Conservation (phyloP, 2,329 filamentous ascomycete genomes). For the Fusarium sp. region DNA sequence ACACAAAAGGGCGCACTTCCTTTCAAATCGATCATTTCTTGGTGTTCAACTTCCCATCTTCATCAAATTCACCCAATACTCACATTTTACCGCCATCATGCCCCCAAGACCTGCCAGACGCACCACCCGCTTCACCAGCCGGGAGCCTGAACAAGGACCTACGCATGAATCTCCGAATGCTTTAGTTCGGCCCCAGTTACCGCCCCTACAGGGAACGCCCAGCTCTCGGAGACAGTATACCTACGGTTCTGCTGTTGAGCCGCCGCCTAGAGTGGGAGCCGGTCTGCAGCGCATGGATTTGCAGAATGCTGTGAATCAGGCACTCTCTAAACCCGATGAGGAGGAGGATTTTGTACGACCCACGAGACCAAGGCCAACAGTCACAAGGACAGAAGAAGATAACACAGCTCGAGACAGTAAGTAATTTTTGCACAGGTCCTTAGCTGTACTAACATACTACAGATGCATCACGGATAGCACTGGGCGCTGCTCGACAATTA, state of each 20-base stretch:
- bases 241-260: conserved; percentile 55
- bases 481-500: conserved; percentile 6
- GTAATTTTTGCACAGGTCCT: neutral
- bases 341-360: conserved; percentile 38
- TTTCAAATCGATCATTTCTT: conserved; percentile 19
- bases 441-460: conserved; percentile 6
- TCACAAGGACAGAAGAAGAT: conserved; percentile 34
- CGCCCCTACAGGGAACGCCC: conserved; percentile 50
- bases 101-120: conserved; percentile 43
- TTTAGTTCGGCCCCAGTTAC: conserved; percentile 41
- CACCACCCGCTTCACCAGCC: conserved; percentile 33
- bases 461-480: conserved; percentile 9
- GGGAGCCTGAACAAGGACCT: conserved; percentile 35
- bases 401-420: conserved; percentile 39
- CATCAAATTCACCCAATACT: neutral
- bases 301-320: conserved; percentile 49
- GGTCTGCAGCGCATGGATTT: conserved; percentile 46
- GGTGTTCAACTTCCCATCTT: conserved; percentile 10
- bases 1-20: conserved; percentile 28
- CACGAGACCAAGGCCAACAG: conserved; percentile 5
- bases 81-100: conserved; percentile 32
- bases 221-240: conserved; percentile 55
- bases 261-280: conserved; percentile 44
- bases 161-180: conserved; percentile 17
- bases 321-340: conserved; percentile 41